Base-by-base conservation (phyloP, 192 early-diverging fungal genomes). In the Borealophlyctis nickersoniae region DNA sequence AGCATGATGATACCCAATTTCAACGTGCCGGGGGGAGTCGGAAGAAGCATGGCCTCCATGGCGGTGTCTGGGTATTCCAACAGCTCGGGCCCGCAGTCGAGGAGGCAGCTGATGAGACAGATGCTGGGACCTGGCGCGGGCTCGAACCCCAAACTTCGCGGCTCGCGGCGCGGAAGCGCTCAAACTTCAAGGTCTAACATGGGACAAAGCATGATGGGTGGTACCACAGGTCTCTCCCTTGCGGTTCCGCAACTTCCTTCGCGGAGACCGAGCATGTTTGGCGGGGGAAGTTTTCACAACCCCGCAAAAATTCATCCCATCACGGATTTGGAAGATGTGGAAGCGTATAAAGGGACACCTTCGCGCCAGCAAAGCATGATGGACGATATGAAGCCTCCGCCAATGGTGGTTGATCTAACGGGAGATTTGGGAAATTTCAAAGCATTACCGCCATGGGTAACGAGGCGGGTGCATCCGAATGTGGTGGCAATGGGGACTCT, bases 391-490 rank as follows among this genome's bases (percentile, higher is more conserved):
- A 23, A 4, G 11, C 33, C 63, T 3, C 62, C 49, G 19, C 13
- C 22, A 3, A 39, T 39, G 4, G 60, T 58, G 0, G 67, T 65
- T 36, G 64, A 71, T 27, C 22, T 22, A 22, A 65, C 65, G 36
- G 59, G 55, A 27, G 74, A 66, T 24, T 31, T 62, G 49, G 63
- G 66, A 26, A 34, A 53, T 23, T 77, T 70, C 58, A 56, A 56
- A 22, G 63, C 71, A 2, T 30, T 74, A 24, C 75, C 75, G 29
- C 58, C 53, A 16, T 77, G 63, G 63, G 19, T 77, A 2, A 61
- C 70, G 34, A 61, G 63, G 48, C 51, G 60, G 22, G 58, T 77
- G 30, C 67, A 52, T 24, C 54, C 75, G 45, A 69, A n/a, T n/a
- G n/a, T n/a, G n/a, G n/a, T n/a, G n/a, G n/a, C n/a, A n/a, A n/a